phyloP scores from a whole-genome alignment of 2,329 filamentous ascomycete species.

The Akanthomyces uredinophilus region DNA sequence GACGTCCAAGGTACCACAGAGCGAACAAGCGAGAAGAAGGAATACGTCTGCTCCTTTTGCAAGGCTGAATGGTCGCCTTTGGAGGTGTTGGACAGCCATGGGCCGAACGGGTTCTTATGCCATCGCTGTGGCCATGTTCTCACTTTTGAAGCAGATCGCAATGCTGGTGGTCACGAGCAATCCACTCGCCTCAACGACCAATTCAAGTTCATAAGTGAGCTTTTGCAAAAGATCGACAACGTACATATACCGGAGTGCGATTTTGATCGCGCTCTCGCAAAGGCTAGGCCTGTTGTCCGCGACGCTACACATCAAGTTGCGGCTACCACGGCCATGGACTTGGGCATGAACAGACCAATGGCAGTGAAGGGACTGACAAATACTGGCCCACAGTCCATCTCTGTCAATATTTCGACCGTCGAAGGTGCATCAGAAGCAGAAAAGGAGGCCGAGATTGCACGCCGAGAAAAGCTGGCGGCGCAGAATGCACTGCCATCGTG shows the following conservation, averaged over 20 bases:
- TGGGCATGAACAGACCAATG: slow-evolving; percentile 51
- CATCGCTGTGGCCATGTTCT: slow-evolving; percentile 67
- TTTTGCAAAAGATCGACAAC: slow-evolving; percentile 72
- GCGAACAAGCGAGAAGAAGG: slow-evolving; percentile 80
- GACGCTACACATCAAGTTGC: slow-evolving; percentile 63
- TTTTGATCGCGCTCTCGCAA: slow-evolving; percentile 63
- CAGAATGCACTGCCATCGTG: slow-evolving; percentile 68
- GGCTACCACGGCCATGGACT: slow-evolving; percentile 53
- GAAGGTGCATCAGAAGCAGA: slow-evolving; percentile 63
- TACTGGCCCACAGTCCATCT: slow-evolving; percentile 62
- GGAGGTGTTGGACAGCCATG: slow-evolving; percentile 76
- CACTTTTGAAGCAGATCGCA: slow-evolving; percentile 60
- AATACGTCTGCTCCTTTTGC: slow-evolving; percentile 80
- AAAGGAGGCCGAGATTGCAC: slow-evolving; percentile 57
- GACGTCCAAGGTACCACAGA: slow-evolving; percentile 80
- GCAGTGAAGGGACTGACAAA: slow-evolving; percentile 65
- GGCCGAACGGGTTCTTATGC: slow-evolving; percentile 71
- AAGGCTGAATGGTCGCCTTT: slow-evolving; percentile 82
- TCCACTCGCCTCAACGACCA: slow-evolving; percentile 72
- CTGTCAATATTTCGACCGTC: slow-evolving; percentile 62
- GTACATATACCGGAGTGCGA: slow-evolving; percentile 68
- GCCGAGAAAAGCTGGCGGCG: slow-evolving; percentile 59
- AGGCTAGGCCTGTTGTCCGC: slow-evolving; percentile 58
- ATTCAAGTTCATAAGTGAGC: slow-evolving; percentile 70
- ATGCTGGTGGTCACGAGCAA: slow-evolving; percentile 66